Evolutionary conservation across 768 basidiomycete species (phyloP), one percentile per base, ranked within the genome.

Genomic region (Panaeolus cyanescens): DNA sequence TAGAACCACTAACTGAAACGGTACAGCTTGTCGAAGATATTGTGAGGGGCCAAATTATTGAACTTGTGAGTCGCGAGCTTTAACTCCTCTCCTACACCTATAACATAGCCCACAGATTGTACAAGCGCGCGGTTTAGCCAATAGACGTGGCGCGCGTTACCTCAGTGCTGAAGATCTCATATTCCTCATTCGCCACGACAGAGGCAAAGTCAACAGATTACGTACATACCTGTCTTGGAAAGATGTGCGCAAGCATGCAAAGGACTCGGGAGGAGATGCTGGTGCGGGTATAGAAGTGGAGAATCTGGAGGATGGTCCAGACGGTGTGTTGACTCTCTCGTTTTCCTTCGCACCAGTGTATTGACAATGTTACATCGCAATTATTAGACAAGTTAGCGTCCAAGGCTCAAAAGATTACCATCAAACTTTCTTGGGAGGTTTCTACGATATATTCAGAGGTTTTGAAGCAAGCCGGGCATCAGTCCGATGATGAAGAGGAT

Each of bases 161-260:
- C 83, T 96, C 36, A 88, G 92, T 2, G 91, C 95, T 0, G 96
- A 99, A 74, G 96, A 99, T 74, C 88, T 99, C 59, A 94, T 99
- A 65, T 98, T 97, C 67, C 89, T 97, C 70, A 95, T 99, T 69
- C 89, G 96, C 5, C 91, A 96, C 67, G 96, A 99, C 77, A 80
- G 92, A 64, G 92, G 91, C 7, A 97, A 96, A 73, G 93, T 99
- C 63, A 96, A 97, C 75, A 83, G 96, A 42, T 80, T 99, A 30
- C 79, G 94, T 32, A 96, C 93, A 9, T 99, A 97, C 70, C 83
- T 99, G 22, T 93, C 92, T 0, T 99, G 96, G 96, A 97, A 96
- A 69, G 96, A 97, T 65, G 96, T 98, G 17, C 85, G 96, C 13
- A 97, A 96, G 68, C 92, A 94, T 62, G 94, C 94, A 4, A 96